phyloP scores from a whole-genome alignment of 495 filamentous ascomycete species.

The Podospora fimiseda region DNA sequence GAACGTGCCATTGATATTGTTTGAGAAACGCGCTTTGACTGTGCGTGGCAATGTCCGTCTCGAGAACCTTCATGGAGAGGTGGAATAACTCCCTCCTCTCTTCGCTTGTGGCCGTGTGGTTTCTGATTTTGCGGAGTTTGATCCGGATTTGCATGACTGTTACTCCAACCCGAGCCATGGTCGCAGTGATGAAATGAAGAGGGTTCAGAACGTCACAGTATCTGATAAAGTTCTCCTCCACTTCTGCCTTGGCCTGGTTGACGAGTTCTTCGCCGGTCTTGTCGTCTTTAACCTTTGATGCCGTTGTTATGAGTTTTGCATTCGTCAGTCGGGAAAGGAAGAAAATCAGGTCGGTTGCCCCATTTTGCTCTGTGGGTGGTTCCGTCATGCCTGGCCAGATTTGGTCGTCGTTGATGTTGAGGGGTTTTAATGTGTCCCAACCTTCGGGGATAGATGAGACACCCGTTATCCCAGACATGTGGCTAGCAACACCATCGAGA shows the following conservation, averaged over 20 bases:
- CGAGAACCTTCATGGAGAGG: slow-evolving; percentile 14
- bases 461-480: slow-evolving; percentile 45
- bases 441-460: slow-evolving; percentile 32
- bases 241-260: slow-evolving; percentile 5
- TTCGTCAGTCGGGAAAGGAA: slow-evolving; percentile 6
- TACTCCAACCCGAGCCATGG: slow-evolving; percentile 9
- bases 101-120: not conserved
- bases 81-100: not conserved
- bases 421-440: slow-evolving; percentile 31
- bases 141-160: slow-evolving; percentile 12
- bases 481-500: slow-evolving; percentile 49
- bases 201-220: slow-evolving; percentile 17
- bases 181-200: slow-evolving; percentile 14
- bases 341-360: slow-evolving; percentile 55
- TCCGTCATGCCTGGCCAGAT: slow-evolving; percentile 37
- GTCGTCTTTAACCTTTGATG: not conserved
- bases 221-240: slow-evolving; percentile 13
- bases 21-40: not conserved
- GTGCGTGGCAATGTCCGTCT: slow-evolving; percentile 10
- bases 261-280: slow-evolving; percentile 1
- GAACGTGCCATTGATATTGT: slow-evolving; percentile 10
- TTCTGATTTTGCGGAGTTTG: slow-evolving; percentile 1
- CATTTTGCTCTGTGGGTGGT: slow-evolving; percentile 36
- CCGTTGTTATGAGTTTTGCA: slow-evolving; percentile 1
- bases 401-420: slow-evolving; percentile 40